phyloP scores from a whole-genome alignment of 257 asterid genomes.

The Capsicum baccatum region DNA sequence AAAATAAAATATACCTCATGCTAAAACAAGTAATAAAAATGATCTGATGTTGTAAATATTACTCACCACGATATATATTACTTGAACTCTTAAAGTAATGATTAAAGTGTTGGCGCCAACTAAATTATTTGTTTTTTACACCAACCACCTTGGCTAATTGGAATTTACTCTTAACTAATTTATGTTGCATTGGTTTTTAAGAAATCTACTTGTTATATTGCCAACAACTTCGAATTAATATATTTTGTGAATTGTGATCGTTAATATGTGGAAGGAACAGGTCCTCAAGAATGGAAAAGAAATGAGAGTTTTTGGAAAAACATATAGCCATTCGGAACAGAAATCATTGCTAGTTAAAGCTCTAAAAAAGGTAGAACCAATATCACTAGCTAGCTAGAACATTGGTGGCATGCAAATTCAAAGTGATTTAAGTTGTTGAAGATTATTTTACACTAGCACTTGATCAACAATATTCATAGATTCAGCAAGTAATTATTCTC shows the following conservation, averaged over 20 bases:
- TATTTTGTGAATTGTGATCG: background rate
- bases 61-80: too few relatives aligned
- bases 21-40: too few relatives aligned
- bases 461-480: background rate
- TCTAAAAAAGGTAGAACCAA: background rate
- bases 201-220: background rate
- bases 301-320: too few relatives aligned
- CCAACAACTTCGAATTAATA: background rate
- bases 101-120: background rate
- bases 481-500: background rate
- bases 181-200: background rate
- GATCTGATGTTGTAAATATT: too few relatives aligned
- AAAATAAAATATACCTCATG: too few relatives aligned
- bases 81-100: too few relatives aligned
- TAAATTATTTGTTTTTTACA: background rate
- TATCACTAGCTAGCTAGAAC: background rate
- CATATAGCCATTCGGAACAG: background rate
- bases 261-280: background rate
- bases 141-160: background rate
- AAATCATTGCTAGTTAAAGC: background rate
- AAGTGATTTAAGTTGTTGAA: background rate
- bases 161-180: background rate
- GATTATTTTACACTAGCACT: background rate
- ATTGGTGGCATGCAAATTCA: background rate
- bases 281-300: background rate